Evolutionary conservation across 2,329 filamentous ascomycete species (phyloP).

Genomic region (Xylariaceae sp.): DNA sequence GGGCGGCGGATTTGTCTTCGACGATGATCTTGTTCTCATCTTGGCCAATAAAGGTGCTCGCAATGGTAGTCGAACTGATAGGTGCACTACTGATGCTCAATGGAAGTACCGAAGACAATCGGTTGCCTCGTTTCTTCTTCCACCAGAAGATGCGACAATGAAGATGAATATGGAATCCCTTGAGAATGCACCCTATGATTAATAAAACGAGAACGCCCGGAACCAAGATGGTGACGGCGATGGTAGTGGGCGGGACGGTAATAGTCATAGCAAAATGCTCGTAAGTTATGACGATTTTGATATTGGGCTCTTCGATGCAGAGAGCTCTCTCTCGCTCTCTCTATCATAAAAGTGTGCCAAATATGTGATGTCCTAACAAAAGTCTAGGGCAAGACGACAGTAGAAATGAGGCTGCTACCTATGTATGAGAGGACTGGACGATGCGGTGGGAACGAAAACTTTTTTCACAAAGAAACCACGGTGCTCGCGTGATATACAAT

Average conservation of each 20-base stretch:
- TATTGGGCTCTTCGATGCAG: slow-evolving; percentile 14
- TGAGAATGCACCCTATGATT: slow-evolving; percentile 30
- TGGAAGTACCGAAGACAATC: neutral
- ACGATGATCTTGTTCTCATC: slow-evolving; percentile 8
- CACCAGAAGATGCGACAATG: neutral
- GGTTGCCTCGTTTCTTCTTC: neutral
- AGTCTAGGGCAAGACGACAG: neutral
- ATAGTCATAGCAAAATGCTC: slow-evolving; percentile 24
- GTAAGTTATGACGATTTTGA: slow-evolving; percentile 14
- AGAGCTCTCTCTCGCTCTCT: neutral
- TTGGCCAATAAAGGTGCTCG: slow-evolving; percentile 27
- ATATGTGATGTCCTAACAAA: slow-evolving; percentile 12
- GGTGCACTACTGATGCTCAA: neutral
- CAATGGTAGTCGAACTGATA: slow-evolving; percentile 22
- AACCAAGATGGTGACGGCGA: slow-evolving; percentile 26
- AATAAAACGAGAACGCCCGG: slow-evolving; percentile 34
- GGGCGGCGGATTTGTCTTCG: slow-evolving; percentile 12
- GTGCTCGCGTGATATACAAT: neutral
- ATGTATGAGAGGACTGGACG: slow-evolving; percentile 6
- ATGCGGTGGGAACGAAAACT: neutral
- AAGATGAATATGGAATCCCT: slow-evolving; percentile 24
- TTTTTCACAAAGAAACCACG: slow-evolving; percentile 3
- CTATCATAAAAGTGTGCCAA: slow-evolving; percentile 18
- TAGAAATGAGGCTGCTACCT: neutral
- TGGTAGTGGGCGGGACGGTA: slow-evolving; percentile 20